phyloP scores from a whole-genome alignment of 2,329 filamentous ascomycete species.

The Fusarium redolens region DNA sequence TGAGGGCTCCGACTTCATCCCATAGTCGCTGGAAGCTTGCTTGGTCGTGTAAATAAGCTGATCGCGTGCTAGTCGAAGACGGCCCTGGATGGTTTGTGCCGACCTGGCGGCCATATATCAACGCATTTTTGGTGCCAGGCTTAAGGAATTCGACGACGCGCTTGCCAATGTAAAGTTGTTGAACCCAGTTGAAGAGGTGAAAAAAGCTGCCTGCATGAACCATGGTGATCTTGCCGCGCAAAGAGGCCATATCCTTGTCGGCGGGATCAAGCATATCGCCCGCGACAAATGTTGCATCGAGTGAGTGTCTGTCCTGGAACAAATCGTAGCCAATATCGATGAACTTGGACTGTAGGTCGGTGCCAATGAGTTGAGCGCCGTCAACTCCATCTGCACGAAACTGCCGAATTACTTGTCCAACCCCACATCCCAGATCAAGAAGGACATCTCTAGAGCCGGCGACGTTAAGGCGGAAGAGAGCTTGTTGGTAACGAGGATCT shows the following conservation, averaged over 20 bases:
- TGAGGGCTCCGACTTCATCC: constrained; percentile 63
- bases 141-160: constrained; percentile 60
- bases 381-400: constrained; percentile 62
- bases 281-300: constrained; percentile 61
- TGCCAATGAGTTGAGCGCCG: constrained; percentile 60
- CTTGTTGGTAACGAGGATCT: constrained; percentile 57
- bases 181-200: constrained; percentile 60
- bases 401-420: constrained; percentile 63
- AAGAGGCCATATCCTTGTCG: constrained; percentile 48
- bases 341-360: constrained; percentile 62
- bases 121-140: constrained; percentile 55
- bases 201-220: constrained; percentile 63
- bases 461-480: constrained; percentile 55
- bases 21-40: constrained; percentile 64
- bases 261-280: constrained; percentile 61
- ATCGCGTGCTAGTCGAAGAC: constrained; percentile 34
- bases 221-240: constrained; percentile 58
- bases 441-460: constrained; percentile 54
- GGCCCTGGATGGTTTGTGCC: constrained; percentile 51
- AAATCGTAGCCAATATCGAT: constrained; percentile 71
- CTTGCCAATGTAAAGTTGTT: constrained; percentile 59
- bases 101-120: constrained; percentile 65
- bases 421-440: constrained; percentile 63
- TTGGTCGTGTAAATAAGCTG: constrained; percentile 60
- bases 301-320: constrained; percentile 66